Evolutionary conservation across 768 basidiomycete species (phyloP).

Genomic region (Neoboletus brunneissimus): DNA sequence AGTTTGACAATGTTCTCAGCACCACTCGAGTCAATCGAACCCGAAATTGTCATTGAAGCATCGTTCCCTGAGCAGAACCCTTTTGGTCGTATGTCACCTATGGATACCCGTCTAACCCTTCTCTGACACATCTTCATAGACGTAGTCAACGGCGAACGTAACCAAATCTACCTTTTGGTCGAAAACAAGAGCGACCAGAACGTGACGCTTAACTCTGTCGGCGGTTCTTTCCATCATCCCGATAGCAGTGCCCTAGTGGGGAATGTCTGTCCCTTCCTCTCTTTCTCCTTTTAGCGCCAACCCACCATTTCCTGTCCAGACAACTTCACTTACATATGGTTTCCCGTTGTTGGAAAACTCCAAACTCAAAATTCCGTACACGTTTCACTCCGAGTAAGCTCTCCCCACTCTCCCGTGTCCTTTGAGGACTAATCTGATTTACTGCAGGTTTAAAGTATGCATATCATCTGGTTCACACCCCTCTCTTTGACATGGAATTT

Average conservation of each 20-base stretch:
- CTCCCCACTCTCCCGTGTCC: neutral
- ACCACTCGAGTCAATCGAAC: constrained; percentile 39
- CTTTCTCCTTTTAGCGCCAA: neutral
- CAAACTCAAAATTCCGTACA: constrained; percentile 65
- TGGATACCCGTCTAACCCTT: neutral
- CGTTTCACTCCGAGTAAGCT: constrained; percentile 80
- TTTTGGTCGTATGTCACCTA: constrained; percentile 63
- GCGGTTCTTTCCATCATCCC: constrained; percentile 66
- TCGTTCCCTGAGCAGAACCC: constrained; percentile 70
- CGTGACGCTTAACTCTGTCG: constrained; percentile 60
- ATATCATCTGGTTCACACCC: neutral
- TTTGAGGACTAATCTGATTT: constrained; percentile 3
- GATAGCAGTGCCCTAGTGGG: constrained; percentile 63
- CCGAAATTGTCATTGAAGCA: constrained; percentile 52
- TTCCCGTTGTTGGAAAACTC: constrained; percentile 51
- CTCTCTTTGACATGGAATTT: constrained; percentile 9
- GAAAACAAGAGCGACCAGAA: constrained; percentile 78
- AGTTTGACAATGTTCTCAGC: constrained; percentile 15
- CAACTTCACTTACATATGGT: constrained; percentile 53
- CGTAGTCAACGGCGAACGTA: constrained; percentile 80
- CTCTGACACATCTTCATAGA: constrained; percentile 44
- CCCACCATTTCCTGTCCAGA: constrained; percentile 39
- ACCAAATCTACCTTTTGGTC: constrained; percentile 58
- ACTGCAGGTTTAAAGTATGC: constrained; percentile 58
- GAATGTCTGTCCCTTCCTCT: constrained; percentile 50